A percentile compares a stretch with the other conserved stretches of the same genome.
phyloP scores from a whole-genome alignment of 73 alveolate genomes.

The Paramecium bursaria region DNA sequence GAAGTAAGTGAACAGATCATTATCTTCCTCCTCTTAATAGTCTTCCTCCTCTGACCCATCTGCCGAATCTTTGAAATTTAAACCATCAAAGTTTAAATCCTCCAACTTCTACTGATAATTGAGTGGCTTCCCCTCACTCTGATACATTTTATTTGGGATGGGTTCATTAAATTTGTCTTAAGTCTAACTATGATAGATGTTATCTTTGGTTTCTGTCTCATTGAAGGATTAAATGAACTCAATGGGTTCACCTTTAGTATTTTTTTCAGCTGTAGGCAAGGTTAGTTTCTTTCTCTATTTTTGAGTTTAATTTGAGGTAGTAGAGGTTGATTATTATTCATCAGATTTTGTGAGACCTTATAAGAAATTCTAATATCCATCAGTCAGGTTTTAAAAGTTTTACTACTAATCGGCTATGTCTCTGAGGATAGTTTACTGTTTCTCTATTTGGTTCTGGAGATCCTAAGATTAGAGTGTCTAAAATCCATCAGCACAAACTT shows the following conservation, averaged over 20 bases:
- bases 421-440: slow-evolving; percentile 8
- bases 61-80: slow-evolving; percentile 9
- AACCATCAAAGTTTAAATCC: slow-evolving; percentile 43
- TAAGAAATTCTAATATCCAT: slow-evolving; percentile 12
- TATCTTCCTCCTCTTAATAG: slow-evolving; percentile 23
- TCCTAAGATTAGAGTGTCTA: slow-evolving; percentile 13
- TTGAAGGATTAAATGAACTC: slow-evolving; percentile 47
- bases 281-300: slow-evolving; percentile 49
- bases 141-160: slow-evolving; percentile 21
- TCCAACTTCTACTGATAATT: slow-evolving; percentile 20
- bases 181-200: slow-evolving; percentile 28
- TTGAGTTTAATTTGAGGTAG: neutral
- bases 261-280: neutral
- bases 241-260: neutral
- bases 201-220: slow-evolving; percentile 38
- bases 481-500: slow-evolving; percentile 63
- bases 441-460: slow-evolving; percentile 18
- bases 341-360: slow-evolving; percentile 1
- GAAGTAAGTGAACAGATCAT: slow-evolving; percentile 42
- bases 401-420: slow-evolving; percentile 19
- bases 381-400: slow-evolving; percentile 20
- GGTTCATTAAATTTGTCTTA: slow-evolving; percentile 12
- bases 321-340: slow-evolving; percentile 32
- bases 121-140: slow-evolving; percentile 34
- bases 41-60: slow-evolving; percentile 18